Percentiles rank a stretch among this genome's conserved stretches.
phyloP scores from a whole-genome alignment of 169 alveolate species.

The Cryptosporidium parvum region DNA sequence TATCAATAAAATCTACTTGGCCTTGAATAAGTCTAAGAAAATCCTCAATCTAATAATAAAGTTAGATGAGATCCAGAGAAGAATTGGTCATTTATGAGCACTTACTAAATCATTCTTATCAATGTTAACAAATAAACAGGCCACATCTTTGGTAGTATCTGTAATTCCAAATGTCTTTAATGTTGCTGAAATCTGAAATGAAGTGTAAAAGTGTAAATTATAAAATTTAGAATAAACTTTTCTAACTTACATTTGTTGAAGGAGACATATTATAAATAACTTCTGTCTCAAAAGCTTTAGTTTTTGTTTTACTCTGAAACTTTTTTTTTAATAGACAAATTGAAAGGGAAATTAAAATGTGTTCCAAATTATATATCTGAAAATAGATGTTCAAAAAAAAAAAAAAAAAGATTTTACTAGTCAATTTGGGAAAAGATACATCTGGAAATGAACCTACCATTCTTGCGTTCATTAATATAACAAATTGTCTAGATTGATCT shows the following conservation, averaged over 20 bases:
- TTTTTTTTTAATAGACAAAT: conserved; percentile 25
- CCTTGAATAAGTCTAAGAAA: conserved; percentile 12
- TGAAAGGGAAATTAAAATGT: conserved; percentile 25
- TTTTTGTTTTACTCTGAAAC: conserved; percentile 33
- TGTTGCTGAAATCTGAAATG: conserved; percentile 36
- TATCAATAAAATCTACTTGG: conserved; percentile 4
- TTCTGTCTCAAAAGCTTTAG: conserved; percentile 66
- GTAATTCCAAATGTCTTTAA: conserved; percentile 49
- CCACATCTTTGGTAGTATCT: conserved; percentile 28
- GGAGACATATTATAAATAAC: conserved; percentile 65
- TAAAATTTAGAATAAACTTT: background rate
- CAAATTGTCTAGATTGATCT: background rate
- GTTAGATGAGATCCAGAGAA: background rate
- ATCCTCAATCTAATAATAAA: conserved; percentile 10
- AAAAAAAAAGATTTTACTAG: background rate
- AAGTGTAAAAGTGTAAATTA: background rate
- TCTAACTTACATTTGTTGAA: conserved; percentile 66
- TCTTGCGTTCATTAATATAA: conserved; percentile 46
- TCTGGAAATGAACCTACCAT: conserved; percentile 34
- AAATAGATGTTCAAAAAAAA: background rate
- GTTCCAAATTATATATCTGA: conserved; percentile 59
- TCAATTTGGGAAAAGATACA: background rate
- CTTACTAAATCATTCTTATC: conserved; percentile 16
- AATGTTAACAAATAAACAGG: conserved; percentile 36
- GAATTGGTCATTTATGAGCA: background rate